phyloP scores from a whole-genome alignment of 306 rosid species.

The Mimosa pudica region DNA sequence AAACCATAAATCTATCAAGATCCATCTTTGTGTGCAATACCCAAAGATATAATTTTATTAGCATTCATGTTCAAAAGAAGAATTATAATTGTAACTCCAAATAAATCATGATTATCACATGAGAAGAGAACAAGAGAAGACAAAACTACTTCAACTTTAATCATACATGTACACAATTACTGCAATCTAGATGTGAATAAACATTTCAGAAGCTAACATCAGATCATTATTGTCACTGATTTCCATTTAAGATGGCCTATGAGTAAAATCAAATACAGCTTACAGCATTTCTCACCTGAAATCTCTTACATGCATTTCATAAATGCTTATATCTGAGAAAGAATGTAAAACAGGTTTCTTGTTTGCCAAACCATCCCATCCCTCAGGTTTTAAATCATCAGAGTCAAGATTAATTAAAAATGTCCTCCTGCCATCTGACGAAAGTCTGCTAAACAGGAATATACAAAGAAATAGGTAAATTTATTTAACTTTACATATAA shows the following conservation, averaged over 20 bases:
- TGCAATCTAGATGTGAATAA: not conserved
- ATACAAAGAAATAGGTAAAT: slow-evolving; percentile 22
- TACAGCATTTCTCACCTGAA: slow-evolving; percentile 61
- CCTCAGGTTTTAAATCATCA: slow-evolving; percentile 67
- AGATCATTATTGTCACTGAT: slow-evolving; percentile 11
- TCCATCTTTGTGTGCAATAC: slow-evolving; percentile 2
- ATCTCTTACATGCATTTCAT: slow-evolving; percentile 89
- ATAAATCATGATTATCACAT: slow-evolving; percentile 4
- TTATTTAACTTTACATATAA: not conserved
- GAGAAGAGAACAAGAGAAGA: slow-evolving; percentile 11
- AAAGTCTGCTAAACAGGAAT: slow-evolving; percentile 65
- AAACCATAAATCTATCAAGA: slow-evolving; percentile 19
- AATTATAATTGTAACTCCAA: not conserved
- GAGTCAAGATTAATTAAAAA: slow-evolving; percentile 65
- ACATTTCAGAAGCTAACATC: slow-evolving; percentile 18
- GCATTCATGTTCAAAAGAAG: not conserved
- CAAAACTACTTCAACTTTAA: slow-evolving; percentile 22
- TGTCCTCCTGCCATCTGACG: slow-evolving; percentile 73
- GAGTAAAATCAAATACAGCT: slow-evolving; percentile 25
- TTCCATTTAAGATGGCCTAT: slow-evolving; percentile 23
- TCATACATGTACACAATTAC: not conserved
- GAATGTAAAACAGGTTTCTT: slow-evolving; percentile 68
- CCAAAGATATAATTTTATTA: slow-evolving; percentile 3
- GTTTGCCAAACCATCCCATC: slow-evolving; percentile 73
- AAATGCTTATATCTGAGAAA: slow-evolving; percentile 84